Evolutionary conservation across 257 asterid genomes (phyloP).

Genomic region (Rehmannia glutinosa): DNA sequence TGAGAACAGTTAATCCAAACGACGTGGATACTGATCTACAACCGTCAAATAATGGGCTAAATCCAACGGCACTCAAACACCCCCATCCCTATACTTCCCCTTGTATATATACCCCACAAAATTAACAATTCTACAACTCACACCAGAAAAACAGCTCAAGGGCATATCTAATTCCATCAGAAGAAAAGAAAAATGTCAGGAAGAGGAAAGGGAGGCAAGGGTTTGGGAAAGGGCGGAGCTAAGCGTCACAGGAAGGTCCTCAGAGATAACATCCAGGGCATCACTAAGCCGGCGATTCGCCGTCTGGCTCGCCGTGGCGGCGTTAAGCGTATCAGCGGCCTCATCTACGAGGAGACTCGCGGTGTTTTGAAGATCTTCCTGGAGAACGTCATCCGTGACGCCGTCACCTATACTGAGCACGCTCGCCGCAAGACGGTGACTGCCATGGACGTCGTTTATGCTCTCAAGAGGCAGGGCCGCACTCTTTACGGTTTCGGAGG

Average conservation of each 20-base stretch:
- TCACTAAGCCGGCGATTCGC: slow-evolving; percentile 40
- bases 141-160: not conserved
- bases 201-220: slow-evolving; percentile 46
- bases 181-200: slow-evolving; percentile 27
- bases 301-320: slow-evolving; percentile 42
- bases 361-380: slow-evolving; percentile 34
- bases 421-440: slow-evolving; percentile 42
- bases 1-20: not conserved
- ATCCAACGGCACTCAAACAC: slow-evolving; percentile 17
- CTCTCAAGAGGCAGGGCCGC: slow-evolving; percentile 40
- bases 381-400: slow-evolving; percentile 37
- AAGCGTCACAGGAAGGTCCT: slow-evolving; percentile 41
- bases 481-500: slow-evolving; percentile 41
- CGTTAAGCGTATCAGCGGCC: slow-evolving; percentile 39
- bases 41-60: slow-evolving; percentile 6
- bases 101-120: not conserved
- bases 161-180: not conserved
- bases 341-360: slow-evolving; percentile 39
- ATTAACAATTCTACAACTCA: not conserved
- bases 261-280: slow-evolving; percentile 43
- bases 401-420: slow-evolving; percentile 36
- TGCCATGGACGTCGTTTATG: slow-evolving; percentile 40
- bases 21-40: not conserved
- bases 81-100: not conserved
- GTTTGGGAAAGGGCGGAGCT: slow-evolving; percentile 45